phyloP scores from a whole-genome alignment of 495 filamentous ascomycete species.

The Trypethelium eluteriae region DNA sequence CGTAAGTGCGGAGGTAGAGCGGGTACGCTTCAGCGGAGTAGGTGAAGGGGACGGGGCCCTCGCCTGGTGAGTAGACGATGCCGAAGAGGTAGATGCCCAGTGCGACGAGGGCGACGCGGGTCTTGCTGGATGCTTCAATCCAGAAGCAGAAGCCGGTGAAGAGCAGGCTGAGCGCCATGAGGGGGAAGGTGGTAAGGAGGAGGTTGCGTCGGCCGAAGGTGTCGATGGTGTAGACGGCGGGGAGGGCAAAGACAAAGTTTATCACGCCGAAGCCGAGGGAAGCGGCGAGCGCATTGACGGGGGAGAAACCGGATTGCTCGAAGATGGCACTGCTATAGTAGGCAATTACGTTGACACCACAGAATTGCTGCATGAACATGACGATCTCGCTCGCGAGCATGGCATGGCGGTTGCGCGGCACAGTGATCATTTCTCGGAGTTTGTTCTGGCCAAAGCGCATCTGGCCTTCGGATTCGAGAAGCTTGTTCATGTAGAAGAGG shows the following conservation, averaged over 20 bases:
- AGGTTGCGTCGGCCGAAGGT: constrained; percentile 70
- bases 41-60: constrained; percentile 76
- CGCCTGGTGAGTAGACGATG: constrained; percentile 69
- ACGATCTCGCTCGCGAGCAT: constrained; percentile 66
- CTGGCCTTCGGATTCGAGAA: constrained; percentile 58
- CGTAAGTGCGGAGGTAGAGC: constrained; percentile 33
- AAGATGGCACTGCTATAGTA: constrained; percentile 80
- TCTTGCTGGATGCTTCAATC: constrained; percentile 44
- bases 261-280: constrained; percentile 74
- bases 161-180: constrained; percentile 74
- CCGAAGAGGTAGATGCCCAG: constrained; percentile 69
- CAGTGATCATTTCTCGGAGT: constrained; percentile 59
- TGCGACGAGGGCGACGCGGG: constrained; percentile 52
- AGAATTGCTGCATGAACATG: constrained; percentile 73
- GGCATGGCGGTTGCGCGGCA: constrained; percentile 73
- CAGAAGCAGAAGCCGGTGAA: constrained; percentile 64
- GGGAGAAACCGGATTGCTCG: constrained; percentile 49
- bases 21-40: constrained; percentile 79
- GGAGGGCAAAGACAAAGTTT: constrained; percentile 79
- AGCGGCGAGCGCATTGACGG: constrained; percentile 55
- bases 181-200: constrained; percentile 75
- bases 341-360: constrained; percentile 56
- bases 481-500: constrained; percentile 69
- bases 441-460: constrained; percentile 55
- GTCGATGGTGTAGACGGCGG: constrained; percentile 78